Conservation (phyloP, 192 early-diverging fungal genomes). For the Neocallimastix lanati region DNA sequence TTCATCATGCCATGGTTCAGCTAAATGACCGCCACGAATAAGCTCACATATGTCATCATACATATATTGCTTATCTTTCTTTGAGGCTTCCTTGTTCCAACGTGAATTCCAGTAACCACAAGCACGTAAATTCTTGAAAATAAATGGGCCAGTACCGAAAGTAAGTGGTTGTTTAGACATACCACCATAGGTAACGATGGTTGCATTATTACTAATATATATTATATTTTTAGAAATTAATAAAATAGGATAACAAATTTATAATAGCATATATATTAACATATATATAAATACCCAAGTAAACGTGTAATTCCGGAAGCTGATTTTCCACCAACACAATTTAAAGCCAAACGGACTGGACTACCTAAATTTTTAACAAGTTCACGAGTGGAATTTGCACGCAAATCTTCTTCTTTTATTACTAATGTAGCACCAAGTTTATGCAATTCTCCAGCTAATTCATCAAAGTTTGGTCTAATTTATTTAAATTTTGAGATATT, state of each 20-base stretch:
- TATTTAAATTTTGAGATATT: too few species aligned
- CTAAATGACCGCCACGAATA: background rate
- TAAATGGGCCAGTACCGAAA: constrained; percentile 60
- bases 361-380: constrained; percentile 24
- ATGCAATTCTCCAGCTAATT: constrained; percentile 19
- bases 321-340: constrained; percentile 74
- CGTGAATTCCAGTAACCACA: constrained; percentile 81
- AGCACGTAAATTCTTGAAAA: constrained; percentile 64
- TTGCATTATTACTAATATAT: constrained; percentile 18
- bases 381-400: constrained; percentile 17
- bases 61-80: constrained; percentile 25
- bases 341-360: constrained; percentile 49
- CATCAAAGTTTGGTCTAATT: constrained; percentile 35
- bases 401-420: constrained; percentile 52
- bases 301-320: constrained; percentile 52
- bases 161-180: constrained; percentile 79
- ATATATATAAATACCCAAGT: too few species aligned
- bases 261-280: too few species aligned
- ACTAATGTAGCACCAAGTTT: constrained; percentile 50
- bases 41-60: constrained; percentile 29
- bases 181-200: constrained; percentile 76
- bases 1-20: background rate
- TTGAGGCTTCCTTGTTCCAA: constrained; percentile 42
- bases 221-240: too few species aligned
- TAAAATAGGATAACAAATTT: too few species aligned